Evolutionary conservation across 75 land plant species (phyloP).

Genomic region (Sequoiadendron giganteum): DNA sequence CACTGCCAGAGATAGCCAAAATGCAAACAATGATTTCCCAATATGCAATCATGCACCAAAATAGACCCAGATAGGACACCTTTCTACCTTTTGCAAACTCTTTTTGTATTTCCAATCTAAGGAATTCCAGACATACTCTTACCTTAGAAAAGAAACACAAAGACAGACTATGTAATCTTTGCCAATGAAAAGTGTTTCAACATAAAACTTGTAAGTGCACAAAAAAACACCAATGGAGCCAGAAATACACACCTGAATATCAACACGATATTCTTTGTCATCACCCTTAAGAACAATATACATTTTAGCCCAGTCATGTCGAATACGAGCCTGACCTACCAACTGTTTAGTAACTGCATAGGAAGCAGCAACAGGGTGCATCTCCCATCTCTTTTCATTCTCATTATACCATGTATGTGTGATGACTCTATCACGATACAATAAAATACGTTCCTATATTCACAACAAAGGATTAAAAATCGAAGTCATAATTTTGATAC

Average conservation of each 20-base stretch:
- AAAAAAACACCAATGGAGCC: background rate
- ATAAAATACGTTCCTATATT: conserved; percentile 58
- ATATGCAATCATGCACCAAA: background rate
- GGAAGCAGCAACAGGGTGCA: conserved; percentile 75
- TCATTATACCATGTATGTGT: conserved; percentile 74
- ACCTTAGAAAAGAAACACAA: background rate
- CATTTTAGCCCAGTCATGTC: conserved; percentile 84
- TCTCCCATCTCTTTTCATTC: conserved; percentile 76
- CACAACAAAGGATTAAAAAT: background rate
- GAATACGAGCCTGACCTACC: conserved; percentile 63
- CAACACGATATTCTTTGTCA: conserved; percentile 68
- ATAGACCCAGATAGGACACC: background rate
- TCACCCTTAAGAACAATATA: conserved; percentile 77
- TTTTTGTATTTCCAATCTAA: background rate
- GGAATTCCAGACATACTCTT: background rate
- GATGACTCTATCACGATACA: conserved; percentile 73
- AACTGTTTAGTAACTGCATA: conserved; percentile 81
- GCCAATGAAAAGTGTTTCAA: background rate
- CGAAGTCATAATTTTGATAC: background rate
- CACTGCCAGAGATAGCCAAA: background rate
- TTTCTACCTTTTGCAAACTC: background rate
- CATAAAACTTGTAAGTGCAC: background rate
- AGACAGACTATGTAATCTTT: background rate
- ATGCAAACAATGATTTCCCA: background rate
- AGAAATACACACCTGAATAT: conserved; percentile 48